A percentile compares a stretch with the other conserved stretches of the same genome.
Evolutionary conservation across 1,284 basidiomycete species (phyloP).

Genomic region (Austroboletus rostrupii): DNA sequence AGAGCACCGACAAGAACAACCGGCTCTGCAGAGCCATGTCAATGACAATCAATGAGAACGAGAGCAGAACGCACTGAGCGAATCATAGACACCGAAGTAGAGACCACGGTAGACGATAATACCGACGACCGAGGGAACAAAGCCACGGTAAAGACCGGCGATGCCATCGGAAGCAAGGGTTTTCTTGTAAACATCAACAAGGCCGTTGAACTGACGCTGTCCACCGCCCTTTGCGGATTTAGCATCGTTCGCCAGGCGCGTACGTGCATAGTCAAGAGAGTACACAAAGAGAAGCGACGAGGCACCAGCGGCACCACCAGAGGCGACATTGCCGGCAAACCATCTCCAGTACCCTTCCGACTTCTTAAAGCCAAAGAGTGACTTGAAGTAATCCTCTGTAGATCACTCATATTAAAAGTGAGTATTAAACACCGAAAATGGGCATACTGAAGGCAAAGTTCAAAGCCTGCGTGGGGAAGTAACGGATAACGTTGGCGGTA

Average conservation of each 20-base stretch:
- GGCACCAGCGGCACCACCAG: conserved; percentile 96
- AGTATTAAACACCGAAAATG: not conserved
- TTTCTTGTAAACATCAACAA: conserved; percentile 93
- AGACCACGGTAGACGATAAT: conserved; percentile 97
- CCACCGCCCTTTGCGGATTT: conserved; percentile 92
- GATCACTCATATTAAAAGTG: not conserved
- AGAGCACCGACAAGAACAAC: conserved; percentile 87
- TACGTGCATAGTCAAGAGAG: conserved; percentile 96
- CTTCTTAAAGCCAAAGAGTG: conserved; percentile 90
- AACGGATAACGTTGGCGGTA: conserved; percentile 96
- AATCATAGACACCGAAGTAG: conserved; percentile 94
- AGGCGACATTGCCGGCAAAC: conserved; percentile 91
- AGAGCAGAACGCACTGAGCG: conserved; percentile 63
- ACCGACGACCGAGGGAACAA: conserved; percentile 91
- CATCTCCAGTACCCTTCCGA: conserved; percentile 85
- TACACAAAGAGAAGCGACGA: conserved; percentile 96
- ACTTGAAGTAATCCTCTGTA: conserved; percentile 95
- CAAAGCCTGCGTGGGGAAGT: conserved; percentile 95
- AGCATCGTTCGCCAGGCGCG: conserved; percentile 94
- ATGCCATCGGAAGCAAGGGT: conserved; percentile 87
- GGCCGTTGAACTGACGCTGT: conserved; percentile 91
- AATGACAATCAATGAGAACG: conserved; percentile 11
- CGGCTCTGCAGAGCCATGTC: conserved; percentile 57
- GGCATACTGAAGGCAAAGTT: conserved; percentile 91
- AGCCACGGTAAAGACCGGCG: conserved; percentile 91